These are phyloP conservation scores for Coniochaeta pulveracea DNA, from an alignment of 2,329 filamentous ascomycete species.

Conservation along the genomic window DNA sequence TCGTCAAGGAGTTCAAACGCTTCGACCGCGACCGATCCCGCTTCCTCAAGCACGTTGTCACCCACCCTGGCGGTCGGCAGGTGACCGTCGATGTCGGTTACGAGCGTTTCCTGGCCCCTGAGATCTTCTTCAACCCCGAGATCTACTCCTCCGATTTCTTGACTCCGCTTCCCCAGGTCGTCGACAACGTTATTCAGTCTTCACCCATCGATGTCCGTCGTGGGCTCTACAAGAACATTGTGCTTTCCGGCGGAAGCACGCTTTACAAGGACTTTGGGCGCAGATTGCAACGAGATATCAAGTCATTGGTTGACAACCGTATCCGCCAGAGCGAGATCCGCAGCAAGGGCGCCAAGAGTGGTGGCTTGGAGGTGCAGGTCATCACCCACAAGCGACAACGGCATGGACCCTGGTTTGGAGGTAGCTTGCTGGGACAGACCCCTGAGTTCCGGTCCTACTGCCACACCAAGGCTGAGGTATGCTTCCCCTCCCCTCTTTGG, in stretches of 20 bases:
- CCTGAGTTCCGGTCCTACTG: slow-evolving; percentile 98
- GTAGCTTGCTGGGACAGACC: slow-evolving; percentile 89
- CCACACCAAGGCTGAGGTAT: slow-evolving; percentile 74
- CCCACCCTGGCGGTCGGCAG: slow-evolving; percentile 73
- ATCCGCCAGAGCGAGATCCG: slow-evolving; percentile 86
- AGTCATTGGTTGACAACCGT: slow-evolving; percentile 85
- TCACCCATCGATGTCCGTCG: slow-evolving; percentile 95
- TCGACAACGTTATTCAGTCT: slow-evolving; percentile 93
- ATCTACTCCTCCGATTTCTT: slow-evolving; percentile 99
- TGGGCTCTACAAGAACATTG: slow-evolving; percentile 99
- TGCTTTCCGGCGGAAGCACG: slow-evolving; percentile 91
- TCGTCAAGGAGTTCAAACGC: slow-evolving; percentile 93
- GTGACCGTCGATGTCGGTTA: slow-evolving; percentile 89
- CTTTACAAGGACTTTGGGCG: slow-evolving; percentile 98
- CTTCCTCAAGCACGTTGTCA: slow-evolving; percentile 83
- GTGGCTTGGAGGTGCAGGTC: slow-evolving; percentile 91
- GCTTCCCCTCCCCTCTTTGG: slow-evolving; percentile 15
- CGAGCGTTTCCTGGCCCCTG: slow-evolving; percentile 92
- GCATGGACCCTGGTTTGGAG: slow-evolving; percentile 97
- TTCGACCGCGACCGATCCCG: slow-evolving; percentile 89
- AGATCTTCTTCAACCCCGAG: slow-evolving; percentile 99
- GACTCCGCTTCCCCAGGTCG: slow-evolving; percentile 85
- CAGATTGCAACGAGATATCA: slow-evolving; percentile 91
- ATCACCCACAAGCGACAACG: slow-evolving; percentile 96
- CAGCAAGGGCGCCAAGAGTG: slow-evolving; percentile 85